A percentile compares a stretch with the other conserved stretches of the same genome.
These are phyloP conservation scores for Hexamita inflata DNA, from an alignment of 208 protist species.

Conservation along the genomic window DNA sequence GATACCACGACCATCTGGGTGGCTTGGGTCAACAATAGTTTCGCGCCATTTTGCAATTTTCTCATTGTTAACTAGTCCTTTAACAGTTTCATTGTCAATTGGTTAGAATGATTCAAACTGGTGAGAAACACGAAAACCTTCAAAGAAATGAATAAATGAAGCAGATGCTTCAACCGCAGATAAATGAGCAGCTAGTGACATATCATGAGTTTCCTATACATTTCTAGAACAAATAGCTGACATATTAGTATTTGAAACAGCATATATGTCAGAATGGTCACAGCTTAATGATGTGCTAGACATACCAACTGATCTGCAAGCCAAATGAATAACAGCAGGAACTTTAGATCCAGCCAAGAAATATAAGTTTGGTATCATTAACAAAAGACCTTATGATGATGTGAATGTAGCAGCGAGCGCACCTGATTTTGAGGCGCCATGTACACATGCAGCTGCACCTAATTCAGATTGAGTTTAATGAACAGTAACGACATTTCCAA, in stretches of 20 bases:
- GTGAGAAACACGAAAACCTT: conserved; percentile 49
- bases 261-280: conserved; percentile 58
- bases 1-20: conserved; percentile 45
- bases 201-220: conserved; percentile 53
- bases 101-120: conserved; percentile 44
- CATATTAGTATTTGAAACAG: conserved; percentile 41
- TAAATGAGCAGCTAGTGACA: conserved; percentile 53
- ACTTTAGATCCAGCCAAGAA: conserved; percentile 41
- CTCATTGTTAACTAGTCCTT: conserved; percentile 26
- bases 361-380: conserved; percentile 63
- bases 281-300: conserved; percentile 48
- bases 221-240: conserved; percentile 46
- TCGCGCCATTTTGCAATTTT: conserved; percentile 33
- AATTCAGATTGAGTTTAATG: conserved; percentile 15
- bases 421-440: not conserved
- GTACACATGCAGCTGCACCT: not conserved
- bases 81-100: conserved; percentile 35
- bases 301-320: conserved; percentile 16
- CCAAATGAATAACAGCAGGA: conserved; percentile 35
- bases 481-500: no score
- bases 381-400: conserved; percentile 52
- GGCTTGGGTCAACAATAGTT: conserved; percentile 42
- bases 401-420: conserved; percentile 49
- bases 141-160: conserved; percentile 54
- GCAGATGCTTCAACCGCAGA: conserved; percentile 48